Conservation (phyloP, 306 rosid genomes). For the Trichosanthes cucumerina region DNA sequence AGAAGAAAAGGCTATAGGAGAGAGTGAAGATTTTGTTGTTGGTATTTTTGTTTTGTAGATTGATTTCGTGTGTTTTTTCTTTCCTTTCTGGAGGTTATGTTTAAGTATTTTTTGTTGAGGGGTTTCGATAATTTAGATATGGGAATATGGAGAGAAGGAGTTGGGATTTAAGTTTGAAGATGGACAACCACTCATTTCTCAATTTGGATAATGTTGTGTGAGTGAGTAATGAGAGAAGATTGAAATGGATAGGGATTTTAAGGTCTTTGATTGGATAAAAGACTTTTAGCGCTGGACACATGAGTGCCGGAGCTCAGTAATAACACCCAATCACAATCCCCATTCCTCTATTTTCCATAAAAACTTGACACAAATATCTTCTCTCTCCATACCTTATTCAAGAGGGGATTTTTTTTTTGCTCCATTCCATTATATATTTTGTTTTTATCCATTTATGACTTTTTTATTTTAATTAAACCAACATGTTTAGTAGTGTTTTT, state of each 20-base stretch:
- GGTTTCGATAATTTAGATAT: not conserved
- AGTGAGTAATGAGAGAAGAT: not conserved
- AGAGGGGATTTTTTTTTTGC: too few species aligned
- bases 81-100: not conserved
- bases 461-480: too few species aligned
- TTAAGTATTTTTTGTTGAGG: not conserved
- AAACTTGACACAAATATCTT: not conserved
- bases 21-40: not conserved
- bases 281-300: not conserved
- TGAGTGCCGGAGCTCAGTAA: not conserved
- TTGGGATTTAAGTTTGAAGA: not conserved
- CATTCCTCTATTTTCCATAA: not conserved
- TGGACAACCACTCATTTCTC: not conserved
- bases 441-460: too few species aligned
- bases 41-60: not conserved
- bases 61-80: not conserved
- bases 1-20: not conserved
- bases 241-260: conserved; percentile 7
- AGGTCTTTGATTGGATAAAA: conserved; percentile 16
- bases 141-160: not conserved
- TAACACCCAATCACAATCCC: not conserved
- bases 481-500: too few species aligned
- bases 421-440: too few species aligned
- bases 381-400: not conserved
- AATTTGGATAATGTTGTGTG: conserved; percentile 2